These are phyloP conservation scores for Phaeosphaeria sp. DNA, from an alignment of 2,329 filamentous ascomycete genomes.

Conservation along the genomic window DNA sequence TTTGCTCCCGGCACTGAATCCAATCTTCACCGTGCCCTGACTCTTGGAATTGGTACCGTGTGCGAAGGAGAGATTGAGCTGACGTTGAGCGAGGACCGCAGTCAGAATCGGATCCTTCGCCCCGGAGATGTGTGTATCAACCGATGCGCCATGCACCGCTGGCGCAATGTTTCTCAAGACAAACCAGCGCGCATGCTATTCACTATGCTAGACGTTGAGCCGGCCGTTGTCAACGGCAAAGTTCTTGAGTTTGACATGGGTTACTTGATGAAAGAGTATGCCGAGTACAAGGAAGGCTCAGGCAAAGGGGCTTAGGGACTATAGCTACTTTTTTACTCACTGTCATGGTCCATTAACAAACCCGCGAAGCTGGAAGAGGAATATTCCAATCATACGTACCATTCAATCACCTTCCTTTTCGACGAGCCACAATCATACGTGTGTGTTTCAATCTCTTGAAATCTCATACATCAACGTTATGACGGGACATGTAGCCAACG, in stretches of 20 bases:
- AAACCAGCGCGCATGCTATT: background rate
- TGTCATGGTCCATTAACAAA: no score
- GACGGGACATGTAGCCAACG: no score
- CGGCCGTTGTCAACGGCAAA: background rate
- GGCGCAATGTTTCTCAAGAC: background rate
- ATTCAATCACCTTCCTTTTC: no score
- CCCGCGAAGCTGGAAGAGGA: no score
- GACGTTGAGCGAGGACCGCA: background rate
- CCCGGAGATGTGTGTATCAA: background rate
- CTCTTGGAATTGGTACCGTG: background rate
- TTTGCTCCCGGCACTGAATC: background rate
- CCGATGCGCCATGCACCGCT: background rate
- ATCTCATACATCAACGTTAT: no score
- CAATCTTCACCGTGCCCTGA: background rate
- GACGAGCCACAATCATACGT: no score
- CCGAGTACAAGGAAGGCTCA: background rate
- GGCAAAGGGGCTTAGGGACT: no score
- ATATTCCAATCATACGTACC: no score
- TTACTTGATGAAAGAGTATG: background rate
- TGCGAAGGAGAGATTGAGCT: background rate
- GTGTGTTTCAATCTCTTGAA: no score
- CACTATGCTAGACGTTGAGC: background rate
- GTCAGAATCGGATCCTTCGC: background rate
- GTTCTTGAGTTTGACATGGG: background rate
- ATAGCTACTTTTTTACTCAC: no score